A percentile compares a stretch with the other conserved stretches of the same genome.
Conservation (phyloP, 305 asterid genomes). For the Andrographis paniculata region DNA sequence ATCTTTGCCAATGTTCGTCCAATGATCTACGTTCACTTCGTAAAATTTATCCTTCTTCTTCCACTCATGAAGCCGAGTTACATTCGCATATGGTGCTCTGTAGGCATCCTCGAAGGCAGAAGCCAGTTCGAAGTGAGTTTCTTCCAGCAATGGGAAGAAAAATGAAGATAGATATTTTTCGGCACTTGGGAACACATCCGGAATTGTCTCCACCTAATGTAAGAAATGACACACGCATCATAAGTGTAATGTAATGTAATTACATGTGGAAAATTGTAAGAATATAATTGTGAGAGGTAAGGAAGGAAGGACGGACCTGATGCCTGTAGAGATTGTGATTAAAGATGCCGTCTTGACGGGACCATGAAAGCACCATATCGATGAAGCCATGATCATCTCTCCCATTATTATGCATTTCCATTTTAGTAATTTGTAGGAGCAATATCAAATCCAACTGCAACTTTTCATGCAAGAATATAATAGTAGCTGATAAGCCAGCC, state of each 20-base stretch:
- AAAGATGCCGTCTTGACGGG: too few relatives aligned
- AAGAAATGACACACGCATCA: too few relatives aligned
- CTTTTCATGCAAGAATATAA: too few relatives aligned
- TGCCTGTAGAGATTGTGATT: slow-evolving; percentile 30
- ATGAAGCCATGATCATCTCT: too few relatives aligned
- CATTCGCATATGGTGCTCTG: slow-evolving; percentile 42
- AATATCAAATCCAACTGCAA: too few relatives aligned
- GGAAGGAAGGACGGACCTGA: slow-evolving; percentile 24
- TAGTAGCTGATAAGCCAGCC: too few relatives aligned
- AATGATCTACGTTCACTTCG: slow-evolving; percentile 25
- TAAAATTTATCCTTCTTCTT: slow-evolving; percentile 3
- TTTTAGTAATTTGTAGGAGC: too few relatives aligned
- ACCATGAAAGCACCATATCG: too few relatives aligned
- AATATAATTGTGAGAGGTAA: too few relatives aligned
- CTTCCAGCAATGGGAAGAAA: slow-evolving; percentile 46
- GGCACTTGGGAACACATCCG: slow-evolving; percentile 24
- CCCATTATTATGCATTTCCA: too few relatives aligned
- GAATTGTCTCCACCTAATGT: slow-evolving; percentile 39
- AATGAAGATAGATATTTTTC: slow-evolving; percentile 32
- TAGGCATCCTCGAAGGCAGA: slow-evolving; percentile 28
- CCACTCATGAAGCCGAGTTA: slow-evolving; percentile 8
- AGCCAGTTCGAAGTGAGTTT: slow-evolving; percentile 40
- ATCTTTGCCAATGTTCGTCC: slow-evolving; percentile 32
- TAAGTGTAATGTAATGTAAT: too few relatives aligned
- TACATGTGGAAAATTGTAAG: too few relatives aligned